A percentile compares a stretch with the other conserved stretches of the same genome.
These are phyloP conservation scores for grape (Vitis vinifera) DNA, from an alignment of 164 flowering plant genomes.

Conservation along the genomic window DNA sequence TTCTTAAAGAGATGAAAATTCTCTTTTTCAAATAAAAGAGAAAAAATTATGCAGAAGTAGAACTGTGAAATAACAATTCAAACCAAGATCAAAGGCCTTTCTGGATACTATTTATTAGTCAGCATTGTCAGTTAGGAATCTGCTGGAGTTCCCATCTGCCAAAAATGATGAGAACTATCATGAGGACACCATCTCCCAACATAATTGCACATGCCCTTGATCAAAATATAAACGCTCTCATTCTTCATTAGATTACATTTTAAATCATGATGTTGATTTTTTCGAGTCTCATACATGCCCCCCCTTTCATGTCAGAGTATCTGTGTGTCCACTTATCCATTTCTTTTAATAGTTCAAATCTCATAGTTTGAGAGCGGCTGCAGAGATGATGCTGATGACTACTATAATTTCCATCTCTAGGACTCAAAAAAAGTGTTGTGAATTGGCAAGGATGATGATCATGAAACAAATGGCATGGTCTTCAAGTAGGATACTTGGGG, in stretches of 20 bases:
- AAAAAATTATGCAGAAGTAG: no score
- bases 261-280: slow-evolving; percentile 6
- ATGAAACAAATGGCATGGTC: no score
- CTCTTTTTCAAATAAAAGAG: not conserved
- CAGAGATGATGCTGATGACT: slow-evolving; percentile 9
- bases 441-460: no score
- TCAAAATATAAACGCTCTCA: not conserved
- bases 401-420: not conserved
- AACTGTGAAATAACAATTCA: no score
- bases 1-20: no score
- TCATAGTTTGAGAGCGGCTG: not conserved
- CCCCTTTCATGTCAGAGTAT: not conserved
- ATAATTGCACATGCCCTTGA: not conserved
- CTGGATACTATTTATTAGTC: not conserved
- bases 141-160: no score
- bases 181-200: not conserved
- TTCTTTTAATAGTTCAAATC: no score
- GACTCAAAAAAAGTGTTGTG: not conserved
- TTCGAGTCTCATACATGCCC: slow-evolving; percentile 3
- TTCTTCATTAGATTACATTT: not conserved
- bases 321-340: no score
- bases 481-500: no score
- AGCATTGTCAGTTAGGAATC: not conserved
- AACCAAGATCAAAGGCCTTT: not conserved
- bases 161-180: not conserved